These are phyloP conservation scores for Halteria grandinella DNA, from an alignment of 73 alveolate genomes.

Conservation along the genomic window DNA sequence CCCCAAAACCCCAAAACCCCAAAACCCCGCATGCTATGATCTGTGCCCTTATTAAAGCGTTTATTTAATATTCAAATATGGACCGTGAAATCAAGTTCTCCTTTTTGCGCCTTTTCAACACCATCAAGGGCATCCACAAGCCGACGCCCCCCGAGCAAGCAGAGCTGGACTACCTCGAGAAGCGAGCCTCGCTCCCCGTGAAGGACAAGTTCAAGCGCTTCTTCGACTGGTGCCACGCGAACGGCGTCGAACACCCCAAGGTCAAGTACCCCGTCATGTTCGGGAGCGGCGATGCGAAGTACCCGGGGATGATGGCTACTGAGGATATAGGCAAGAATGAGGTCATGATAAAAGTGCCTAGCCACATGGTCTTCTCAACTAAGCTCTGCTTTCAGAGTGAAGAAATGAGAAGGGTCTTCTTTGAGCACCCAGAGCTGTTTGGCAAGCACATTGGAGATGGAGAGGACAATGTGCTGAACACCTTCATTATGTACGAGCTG, in stretches of 20 bases:
- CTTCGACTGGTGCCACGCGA: constrained; percentile 18
- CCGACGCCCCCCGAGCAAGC: constrained; percentile 22
- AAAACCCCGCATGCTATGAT: too few relatives aligned
- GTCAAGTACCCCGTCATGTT: constrained; percentile 29
- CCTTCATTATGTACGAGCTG: constrained; percentile 48
- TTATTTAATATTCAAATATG: constrained; percentile 27
- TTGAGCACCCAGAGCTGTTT: constrained; percentile 48
- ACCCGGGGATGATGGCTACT: constrained; percentile 57
- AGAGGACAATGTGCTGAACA: constrained; percentile 53
- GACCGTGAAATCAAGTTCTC: constrained; percentile 36
- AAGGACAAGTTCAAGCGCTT: background rate
- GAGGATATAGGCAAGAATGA: constrained; percentile 47
- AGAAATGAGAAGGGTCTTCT: constrained; percentile 5
- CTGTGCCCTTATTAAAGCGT: too few relatives aligned
- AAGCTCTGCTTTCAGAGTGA: constrained; percentile 21
- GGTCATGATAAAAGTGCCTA: constrained; percentile 34
- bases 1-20: too few relatives aligned
- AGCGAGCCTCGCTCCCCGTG: background rate
- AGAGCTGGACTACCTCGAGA: background rate
- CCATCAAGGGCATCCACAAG: constrained; percentile 45
- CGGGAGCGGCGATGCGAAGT: constrained; percentile 20
- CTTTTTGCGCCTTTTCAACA: constrained; percentile 25
- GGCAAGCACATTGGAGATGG: constrained; percentile 52
- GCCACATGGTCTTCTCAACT: constrained; percentile 34
- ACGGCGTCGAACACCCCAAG: constrained; percentile 38